Evolutionary conservation across 345 rosid species (phyloP), one percentile per base, ranked within the genome.

Genomic region (Eucalyptus fibrosa): DNA sequence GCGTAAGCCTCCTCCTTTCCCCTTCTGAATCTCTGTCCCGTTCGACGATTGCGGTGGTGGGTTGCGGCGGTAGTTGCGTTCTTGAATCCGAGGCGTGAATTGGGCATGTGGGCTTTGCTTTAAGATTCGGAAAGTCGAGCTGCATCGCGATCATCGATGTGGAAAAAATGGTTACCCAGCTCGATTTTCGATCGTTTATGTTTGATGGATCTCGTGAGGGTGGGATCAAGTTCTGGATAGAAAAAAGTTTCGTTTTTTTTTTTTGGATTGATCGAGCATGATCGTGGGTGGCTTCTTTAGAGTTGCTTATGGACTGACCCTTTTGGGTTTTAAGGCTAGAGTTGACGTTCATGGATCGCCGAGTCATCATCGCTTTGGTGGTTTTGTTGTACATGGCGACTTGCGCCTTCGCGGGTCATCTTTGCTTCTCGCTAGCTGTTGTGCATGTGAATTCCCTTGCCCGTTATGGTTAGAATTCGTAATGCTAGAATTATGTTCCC

Each of bases 1-100:
- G 96, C 90, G 96, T 96, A 93, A 49, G 50, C 86, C 72, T 86
- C 28, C 88, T n/a, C 40, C 86, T 30, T 28, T 8, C 11, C 19
- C 28, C 65, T 15, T 18, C 13, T 30, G 7, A 37, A 83, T 82
- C 28, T 55, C 32, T 62, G 37, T 80, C 21, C 56, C 12, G 26
- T 62, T 86, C 67, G 89, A 88, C 32, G 81, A 88, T 88, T 88
- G 15, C 23, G 32, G 12, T 53, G 55, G 40, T 82, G 7, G 50
- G 10, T 62, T 0, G 55, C 77, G 87, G 56, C 55, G 87, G 47
- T 50, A 12, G 11, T 9, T 2, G 18, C 1, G 69, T 51, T 87
- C 47, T 23, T 55, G 69, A 53, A 51, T 55, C 49, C 19, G 69
- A 53, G 45, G 65, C 13, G 55, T 8, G 88, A 34, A 34, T 50